These are phyloP conservation scores for Exophiala sp. DNA, from an alignment of 2,329 filamentous ascomycete species.

Conservation along the genomic window DNA sequence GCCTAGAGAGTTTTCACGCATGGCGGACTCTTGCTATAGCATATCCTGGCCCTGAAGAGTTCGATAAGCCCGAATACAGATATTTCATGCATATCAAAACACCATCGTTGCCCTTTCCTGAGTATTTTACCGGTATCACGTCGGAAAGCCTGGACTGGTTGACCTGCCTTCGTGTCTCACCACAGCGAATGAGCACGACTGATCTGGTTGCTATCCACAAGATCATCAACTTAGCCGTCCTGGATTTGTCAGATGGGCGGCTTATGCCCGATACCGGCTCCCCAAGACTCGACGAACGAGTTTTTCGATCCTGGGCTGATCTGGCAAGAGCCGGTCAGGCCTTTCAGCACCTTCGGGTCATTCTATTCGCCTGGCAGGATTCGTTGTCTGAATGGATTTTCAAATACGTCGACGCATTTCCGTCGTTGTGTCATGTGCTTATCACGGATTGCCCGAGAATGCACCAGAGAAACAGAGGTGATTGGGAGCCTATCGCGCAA, in stretches of 20 bases:
- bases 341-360: slow-evolving; percentile 38
- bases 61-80: slow-evolving; percentile 30
- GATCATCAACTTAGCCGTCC: slow-evolving; percentile 39
- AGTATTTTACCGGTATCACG: slow-evolving; percentile 37
- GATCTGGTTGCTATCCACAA: slow-evolving; percentile 39
- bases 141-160: slow-evolving; percentile 35
- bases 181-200: slow-evolving; percentile 31
- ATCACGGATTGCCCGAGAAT: slow-evolving; percentile 34
- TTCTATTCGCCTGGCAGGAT: slow-evolving; percentile 36
- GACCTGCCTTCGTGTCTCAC: slow-evolving; percentile 35
- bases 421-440: slow-evolving; percentile 36
- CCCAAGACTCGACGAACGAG: slow-evolving; percentile 36
- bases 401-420: slow-evolving; percentile 35
- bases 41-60: slow-evolving; percentile 35
- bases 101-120: slow-evolving; percentile 32
- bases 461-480: slow-evolving; percentile 23
- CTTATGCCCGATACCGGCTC: slow-evolving; percentile 16
- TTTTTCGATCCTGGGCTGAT: slow-evolving; percentile 43
- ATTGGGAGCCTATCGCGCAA: slow-evolving; percentile 25
- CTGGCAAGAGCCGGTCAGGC: slow-evolving; percentile 31
- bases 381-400: slow-evolving; percentile 34
- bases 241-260: slow-evolving; percentile 32
- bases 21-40: slow-evolving; percentile 42
- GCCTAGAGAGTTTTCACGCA: slow-evolving; percentile 37
- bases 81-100: slow-evolving; percentile 33